Evolutionary conservation across 2,329 filamentous ascomycete genomes (phyloP), one percentile per base, ranked within the genome.

Genomic region (Xylaria sp.): DNA sequence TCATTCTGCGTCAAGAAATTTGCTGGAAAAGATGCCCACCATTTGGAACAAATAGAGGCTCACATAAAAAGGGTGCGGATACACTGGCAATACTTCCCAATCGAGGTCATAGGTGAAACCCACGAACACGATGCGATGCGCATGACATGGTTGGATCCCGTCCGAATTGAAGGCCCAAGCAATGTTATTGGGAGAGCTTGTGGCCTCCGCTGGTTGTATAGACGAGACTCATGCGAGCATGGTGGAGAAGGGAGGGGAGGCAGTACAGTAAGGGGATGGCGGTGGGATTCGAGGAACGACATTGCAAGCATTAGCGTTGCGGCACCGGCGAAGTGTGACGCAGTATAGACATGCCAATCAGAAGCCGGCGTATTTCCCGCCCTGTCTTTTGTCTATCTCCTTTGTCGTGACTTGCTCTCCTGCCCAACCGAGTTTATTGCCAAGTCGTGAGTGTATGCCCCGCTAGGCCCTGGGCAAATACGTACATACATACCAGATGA

Each of bases 21-120:
- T 65, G 61, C 56, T 63, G 63, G 59, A 52, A 59, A 62, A 54
- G 58, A 46, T 60, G 57, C 41, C 53, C 52, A 38, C 49, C 47
- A 56, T 62, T 57, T 60, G 56, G 50, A 55, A 55, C 44, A 57
- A 41, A 62, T 57, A 60, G 54, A 24, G 18, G 44, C 44, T 58
- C 48, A 45, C 55, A 47, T 57, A 44, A 50, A 46, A 57, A 46
- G 29, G 29, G 16, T 34, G 29, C 6, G 29, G 29, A 34, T 34
- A 13, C 29, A 34, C 29, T 13, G 5, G 29, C 29, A 34, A 34
- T 13, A 34, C 29, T 7, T 34, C 29, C 16, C 29, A 37, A 48
- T 44, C 37, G 29, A 21, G 46, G 52, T 37, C 24, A 17, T 38
- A 49, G 40, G 29, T 37, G 29, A 34, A 34, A 34, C 29, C 29